Conservation (phyloP, 768 basidiomycete genomes). For the Pleurotus djamor region DNA sequence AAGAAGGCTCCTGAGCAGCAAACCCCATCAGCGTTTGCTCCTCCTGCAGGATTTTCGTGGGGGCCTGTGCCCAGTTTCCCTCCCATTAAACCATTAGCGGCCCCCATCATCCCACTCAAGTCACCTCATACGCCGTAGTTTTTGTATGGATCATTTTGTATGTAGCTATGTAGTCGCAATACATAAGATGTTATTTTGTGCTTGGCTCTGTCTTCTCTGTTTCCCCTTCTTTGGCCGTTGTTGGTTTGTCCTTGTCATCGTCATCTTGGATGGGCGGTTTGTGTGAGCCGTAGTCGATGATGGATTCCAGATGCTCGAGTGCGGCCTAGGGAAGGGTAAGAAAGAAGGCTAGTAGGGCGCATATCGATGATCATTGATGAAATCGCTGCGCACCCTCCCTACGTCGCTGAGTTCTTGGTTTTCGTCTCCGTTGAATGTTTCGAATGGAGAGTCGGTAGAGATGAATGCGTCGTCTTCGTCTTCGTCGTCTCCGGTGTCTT, state of each 20-base stretch:
- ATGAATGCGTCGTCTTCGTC: constrained; percentile 58
- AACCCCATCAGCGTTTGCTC: constrained; percentile 7
- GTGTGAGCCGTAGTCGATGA: constrained; percentile 58
- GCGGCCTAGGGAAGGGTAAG: constrained; percentile 57
- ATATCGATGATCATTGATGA: constrained; percentile 72
- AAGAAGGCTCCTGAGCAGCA: constrained; percentile 26
- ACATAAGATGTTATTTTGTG: no score
- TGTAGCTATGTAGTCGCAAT: not conserved
- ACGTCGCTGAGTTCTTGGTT: constrained; percentile 80
- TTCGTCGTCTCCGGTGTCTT: constrained; percentile 33
- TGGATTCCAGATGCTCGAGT: constrained; percentile 78
- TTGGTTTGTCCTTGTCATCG: not conserved
- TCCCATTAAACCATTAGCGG: constrained; percentile 21
- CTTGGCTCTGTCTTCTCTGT: not conserved
- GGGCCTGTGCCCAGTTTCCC: constrained; percentile 54
- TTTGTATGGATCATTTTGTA: not conserved
- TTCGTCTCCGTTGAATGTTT: constrained; percentile 52
- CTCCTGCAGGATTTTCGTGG: constrained; percentile 50
- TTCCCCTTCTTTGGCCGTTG: not conserved
- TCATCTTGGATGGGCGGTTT: constrained; percentile 6
- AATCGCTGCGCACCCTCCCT: constrained; percentile 94
- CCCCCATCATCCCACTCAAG: constrained; percentile 15
- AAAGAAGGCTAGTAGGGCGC: constrained; percentile 75
- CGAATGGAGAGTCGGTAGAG: constrained; percentile 49
- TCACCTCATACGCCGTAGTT: constrained; percentile 1